Evolutionary conservation across 176 grass and related monocot genomes (phyloP).

Genomic region (Phyllostachys edulis): DNA sequence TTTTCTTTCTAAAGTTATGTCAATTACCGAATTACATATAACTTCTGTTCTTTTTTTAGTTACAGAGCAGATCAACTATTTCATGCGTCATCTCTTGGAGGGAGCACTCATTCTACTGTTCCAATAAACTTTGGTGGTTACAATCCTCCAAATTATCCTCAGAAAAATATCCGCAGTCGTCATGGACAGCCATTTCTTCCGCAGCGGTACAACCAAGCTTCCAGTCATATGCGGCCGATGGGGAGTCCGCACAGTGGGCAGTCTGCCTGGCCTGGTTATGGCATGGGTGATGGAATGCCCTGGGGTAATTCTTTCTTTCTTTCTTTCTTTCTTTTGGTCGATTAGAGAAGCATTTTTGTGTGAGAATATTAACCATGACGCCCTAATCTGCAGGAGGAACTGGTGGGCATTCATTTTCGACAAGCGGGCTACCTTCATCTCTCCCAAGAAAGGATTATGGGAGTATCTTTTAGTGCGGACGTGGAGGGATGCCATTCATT

Average conservation of each 20-base stretch:
- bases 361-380: not conserved
- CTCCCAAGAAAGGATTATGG: constrained; percentile 63
- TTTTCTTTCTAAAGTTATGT: not conserved
- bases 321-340: not conserved
- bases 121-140: constrained; percentile 41
- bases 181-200: constrained; percentile 55
- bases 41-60: constrained; percentile 13
- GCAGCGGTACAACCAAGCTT: constrained; percentile 49
- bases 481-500: constrained; percentile 47
- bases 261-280: constrained; percentile 45
- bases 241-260: constrained; percentile 57
- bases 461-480: constrained; percentile 46
- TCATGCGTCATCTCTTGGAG: constrained; percentile 33
- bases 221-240: constrained; percentile 39
- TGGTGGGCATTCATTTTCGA: constrained; percentile 43
- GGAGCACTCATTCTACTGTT: constrained; percentile 34
- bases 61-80: constrained; percentile 48
- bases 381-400: constrained; percentile 40
- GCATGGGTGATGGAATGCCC: constrained; percentile 52
- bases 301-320: constrained; percentile 52
- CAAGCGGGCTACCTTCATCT: constrained; percentile 42
- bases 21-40: not conserved
- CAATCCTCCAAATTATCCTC: constrained; percentile 28
- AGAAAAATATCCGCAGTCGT: constrained; percentile 38
- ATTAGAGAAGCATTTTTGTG: not conserved